Conservation (phyloP, 768 basidiomycete genomes). For the Podaxis sp. region DNA sequence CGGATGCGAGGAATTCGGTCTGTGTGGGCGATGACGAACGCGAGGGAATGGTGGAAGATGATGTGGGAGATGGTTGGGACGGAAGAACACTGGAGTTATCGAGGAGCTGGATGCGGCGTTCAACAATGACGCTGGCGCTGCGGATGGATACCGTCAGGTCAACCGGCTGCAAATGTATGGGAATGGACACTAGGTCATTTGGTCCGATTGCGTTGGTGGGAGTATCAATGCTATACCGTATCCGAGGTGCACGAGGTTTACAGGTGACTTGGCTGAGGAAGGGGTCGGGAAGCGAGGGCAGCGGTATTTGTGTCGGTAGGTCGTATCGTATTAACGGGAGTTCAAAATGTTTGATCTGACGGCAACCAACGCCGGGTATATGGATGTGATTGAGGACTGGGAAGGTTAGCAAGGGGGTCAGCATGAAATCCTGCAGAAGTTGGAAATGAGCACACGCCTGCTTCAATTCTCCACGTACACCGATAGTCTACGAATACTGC, state of each 20-base stretch:
- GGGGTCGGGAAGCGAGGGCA: slow-evolving; percentile 36
- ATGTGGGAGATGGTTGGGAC: slow-evolving; percentile 22
- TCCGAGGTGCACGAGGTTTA: slow-evolving; percentile 55
- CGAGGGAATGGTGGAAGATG: slow-evolving; percentile 20
- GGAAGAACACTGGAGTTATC: slow-evolving; percentile 31
- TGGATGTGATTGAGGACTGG: slow-evolving; percentile 69
- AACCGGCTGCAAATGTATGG: slow-evolving; percentile 58
- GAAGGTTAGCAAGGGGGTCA: not conserved
- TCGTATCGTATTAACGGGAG: slow-evolving; percentile 73
- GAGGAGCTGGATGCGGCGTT: slow-evolving; percentile 67
- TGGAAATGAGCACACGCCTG: slow-evolving; percentile 45
- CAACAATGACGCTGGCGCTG: slow-evolving; percentile 62
- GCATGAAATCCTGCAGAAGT: not conserved
- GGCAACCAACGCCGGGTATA: slow-evolving; percentile 63
- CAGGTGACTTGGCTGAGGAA: slow-evolving; percentile 41
- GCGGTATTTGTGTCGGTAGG: slow-evolving; percentile 42
- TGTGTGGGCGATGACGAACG: slow-evolving; percentile 17
- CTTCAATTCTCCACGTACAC: slow-evolving; percentile 83
- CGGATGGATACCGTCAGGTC: slow-evolving; percentile 60
- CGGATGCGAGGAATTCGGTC: slow-evolving; percentile 20
- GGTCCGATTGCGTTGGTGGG: slow-evolving; percentile 68
- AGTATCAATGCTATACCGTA: slow-evolving; percentile 58
- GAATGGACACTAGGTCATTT: slow-evolving; percentile 67
- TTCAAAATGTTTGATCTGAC: slow-evolving; percentile 70
- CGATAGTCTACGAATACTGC: slow-evolving; percentile 76